Conservation (phyloP, 108 stramenopile genomes). For the Cafeteria roenbergensis region DNA sequence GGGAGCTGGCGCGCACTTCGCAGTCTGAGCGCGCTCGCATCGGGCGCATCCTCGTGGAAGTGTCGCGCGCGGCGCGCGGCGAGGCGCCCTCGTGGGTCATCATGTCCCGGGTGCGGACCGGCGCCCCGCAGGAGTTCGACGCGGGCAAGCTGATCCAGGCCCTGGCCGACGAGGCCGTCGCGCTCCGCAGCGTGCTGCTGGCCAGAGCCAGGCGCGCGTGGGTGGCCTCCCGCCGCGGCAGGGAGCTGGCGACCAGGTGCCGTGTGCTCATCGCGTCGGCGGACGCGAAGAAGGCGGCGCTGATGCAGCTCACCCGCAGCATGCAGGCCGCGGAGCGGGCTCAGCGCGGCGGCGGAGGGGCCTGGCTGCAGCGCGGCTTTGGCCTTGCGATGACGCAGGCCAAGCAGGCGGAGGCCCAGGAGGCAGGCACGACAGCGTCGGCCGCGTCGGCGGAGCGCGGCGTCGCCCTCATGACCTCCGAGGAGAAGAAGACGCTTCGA, state of each 20-base stretch:
- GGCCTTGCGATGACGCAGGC: too few species aligned
- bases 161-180: not conserved
- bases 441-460: too few species aligned
- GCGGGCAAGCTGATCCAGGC: not conserved
- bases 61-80: not conserved
- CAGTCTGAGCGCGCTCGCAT: not conserved
- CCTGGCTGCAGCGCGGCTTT: too few species aligned
- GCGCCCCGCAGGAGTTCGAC: not conserved
- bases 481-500: too few species aligned
- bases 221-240: not conserved
- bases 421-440: too few species aligned
- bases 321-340: too few species aligned
- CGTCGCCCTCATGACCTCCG: too few species aligned
- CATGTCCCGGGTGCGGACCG: not conserved
- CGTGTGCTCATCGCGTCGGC: not conserved
- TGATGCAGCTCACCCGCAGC: too few species aligned
- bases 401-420: too few species aligned
- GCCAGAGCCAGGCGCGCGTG: not conserved
- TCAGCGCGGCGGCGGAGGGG: too few species aligned
- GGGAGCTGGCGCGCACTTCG: not conserved
- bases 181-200: not conserved
- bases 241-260: not conserved
- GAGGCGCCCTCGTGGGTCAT: not conserved
- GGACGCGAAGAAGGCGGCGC: too few species aligned
- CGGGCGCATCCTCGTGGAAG: not conserved